A percentile compares a stretch with the other conserved stretches of the same genome.
phyloP scores from a whole-genome alignment of 371 early-diverging fungal genomes.

The Funneliformis caledonium region DNA sequence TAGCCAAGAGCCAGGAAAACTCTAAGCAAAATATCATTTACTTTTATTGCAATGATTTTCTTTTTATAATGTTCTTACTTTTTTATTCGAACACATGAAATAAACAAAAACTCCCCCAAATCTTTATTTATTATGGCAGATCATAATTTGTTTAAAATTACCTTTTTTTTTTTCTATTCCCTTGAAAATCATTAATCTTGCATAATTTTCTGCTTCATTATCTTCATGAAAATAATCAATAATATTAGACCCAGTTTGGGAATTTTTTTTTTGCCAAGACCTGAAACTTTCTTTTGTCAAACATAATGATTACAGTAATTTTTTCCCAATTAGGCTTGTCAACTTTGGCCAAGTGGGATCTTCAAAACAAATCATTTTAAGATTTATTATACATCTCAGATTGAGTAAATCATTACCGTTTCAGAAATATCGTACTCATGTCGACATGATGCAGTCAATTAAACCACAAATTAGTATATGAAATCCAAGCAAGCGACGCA shows the following conservation, averaged over 20 bases:
- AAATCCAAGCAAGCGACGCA: no score
- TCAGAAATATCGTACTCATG: no score
- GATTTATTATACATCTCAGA: no score
- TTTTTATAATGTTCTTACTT: neutral
- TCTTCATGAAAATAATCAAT: neutral
- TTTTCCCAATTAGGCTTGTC: no score
- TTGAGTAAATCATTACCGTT: no score
- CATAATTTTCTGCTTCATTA: neutral
- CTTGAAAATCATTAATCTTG: neutral
- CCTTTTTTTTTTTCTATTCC: neutral
- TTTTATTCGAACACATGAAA: neutral
- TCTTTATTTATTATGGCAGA: neutral
- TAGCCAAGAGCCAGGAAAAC: neutral
- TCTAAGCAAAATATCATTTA: neutral
- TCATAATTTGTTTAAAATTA: neutral
- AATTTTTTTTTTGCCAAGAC: neutral
- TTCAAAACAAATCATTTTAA: no score
- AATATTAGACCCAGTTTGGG: neutral
- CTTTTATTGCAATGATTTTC: constrained; percentile 1
- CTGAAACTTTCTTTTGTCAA: neutral
- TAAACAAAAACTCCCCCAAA: neutral
- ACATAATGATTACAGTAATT: no score
- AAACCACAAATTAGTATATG: no score
- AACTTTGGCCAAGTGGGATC: no score
- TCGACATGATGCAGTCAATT: no score